Evolutionary conservation across 148 eudicot species (phyloP), one percentile per base, ranked within the genome.

Genomic region (Vaccinium vitisidaea): DNA sequence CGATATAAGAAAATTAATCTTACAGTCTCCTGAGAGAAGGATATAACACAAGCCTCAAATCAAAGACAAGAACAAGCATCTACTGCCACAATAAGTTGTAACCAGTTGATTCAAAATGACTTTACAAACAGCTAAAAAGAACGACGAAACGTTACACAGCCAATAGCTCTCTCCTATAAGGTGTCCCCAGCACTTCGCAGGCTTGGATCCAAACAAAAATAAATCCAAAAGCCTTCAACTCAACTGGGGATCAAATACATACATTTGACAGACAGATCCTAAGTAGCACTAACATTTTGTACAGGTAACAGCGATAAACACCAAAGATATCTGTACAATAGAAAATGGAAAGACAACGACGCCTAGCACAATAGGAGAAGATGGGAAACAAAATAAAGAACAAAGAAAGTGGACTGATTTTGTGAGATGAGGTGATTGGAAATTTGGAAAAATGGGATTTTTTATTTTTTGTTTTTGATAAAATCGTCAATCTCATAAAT

Each of bases 191-290:
- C 23, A 50, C 16, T 74, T 54, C 0, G 63, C 78, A 71, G 84
- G 82, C 30, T 82, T 67, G 77, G 84, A 82, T 82, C 84, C 61
- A 15, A 82, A 48, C 50, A 69, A 82, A 80, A 46, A 81, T 27
- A 71, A 5, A 30, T 71, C 79, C 67, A 36, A 0, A 53, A 30
- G 77, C 77, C 84, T 52, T 39, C 30, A 16, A 71, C 46, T 30
- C 21, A 14, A 54, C 39, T 2, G 48, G 32, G 30, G 25, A 52
- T 48, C 49, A 27, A 16, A 27, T 5, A 52, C 65, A 70, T 13
- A 30, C 52, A 82, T 32, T 4, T 1, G 55, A 19, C 12, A 9
- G 0, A 21, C 48, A 6, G 27, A 79, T 15, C 25, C 13, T 15
- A 5, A 21, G 46, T 65, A 15, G 58, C 13, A 27, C 14, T 82